These are phyloP conservation scores for Syzygium malaccense DNA, from an alignment of 441 rosid genomes.

Conservation along the genomic window DNA sequence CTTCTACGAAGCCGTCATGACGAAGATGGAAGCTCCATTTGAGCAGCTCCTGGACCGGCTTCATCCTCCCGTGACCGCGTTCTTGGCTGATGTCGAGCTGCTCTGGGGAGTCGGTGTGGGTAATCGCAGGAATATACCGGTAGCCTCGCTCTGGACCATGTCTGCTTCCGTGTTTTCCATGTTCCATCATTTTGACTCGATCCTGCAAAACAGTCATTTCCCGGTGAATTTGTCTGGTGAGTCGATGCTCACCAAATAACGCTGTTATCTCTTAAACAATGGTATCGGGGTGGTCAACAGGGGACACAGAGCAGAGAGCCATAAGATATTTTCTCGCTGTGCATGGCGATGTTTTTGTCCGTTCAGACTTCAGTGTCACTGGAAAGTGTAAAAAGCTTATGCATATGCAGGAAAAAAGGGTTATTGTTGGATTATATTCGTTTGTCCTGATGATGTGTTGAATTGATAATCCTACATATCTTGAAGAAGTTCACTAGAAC, in stretches of 20 bases:
- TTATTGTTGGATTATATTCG: no score
- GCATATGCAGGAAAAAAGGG: not conserved
- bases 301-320: not conserved
- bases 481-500: not conserved
- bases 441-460: not conserved
- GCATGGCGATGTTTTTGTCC: not conserved
- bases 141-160: conserved; percentile 38
- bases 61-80: not conserved
- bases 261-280: not conserved
- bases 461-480: not conserved
- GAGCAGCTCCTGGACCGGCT: conserved; percentile 12
- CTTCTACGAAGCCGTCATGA: conserved; percentile 16
- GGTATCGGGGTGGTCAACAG: not conserved
- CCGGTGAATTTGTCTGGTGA: conserved; percentile 34
- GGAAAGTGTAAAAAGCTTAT: not conserved
- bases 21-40: conserved; percentile 14
- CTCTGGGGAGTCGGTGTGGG: conserved; percentile 2
- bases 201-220: conserved; percentile 1
- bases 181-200: conserved; percentile 12
- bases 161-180: conserved; percentile 28
- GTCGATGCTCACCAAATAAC: not conserved
- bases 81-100: conserved; percentile 14
- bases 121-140: conserved; percentile 30
- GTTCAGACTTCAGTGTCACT: not conserved
- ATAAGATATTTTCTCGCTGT: not conserved